phyloP scores from a whole-genome alignment of 2,329 filamentous ascomycete genomes.

The Arthroderma sp. region DNA sequence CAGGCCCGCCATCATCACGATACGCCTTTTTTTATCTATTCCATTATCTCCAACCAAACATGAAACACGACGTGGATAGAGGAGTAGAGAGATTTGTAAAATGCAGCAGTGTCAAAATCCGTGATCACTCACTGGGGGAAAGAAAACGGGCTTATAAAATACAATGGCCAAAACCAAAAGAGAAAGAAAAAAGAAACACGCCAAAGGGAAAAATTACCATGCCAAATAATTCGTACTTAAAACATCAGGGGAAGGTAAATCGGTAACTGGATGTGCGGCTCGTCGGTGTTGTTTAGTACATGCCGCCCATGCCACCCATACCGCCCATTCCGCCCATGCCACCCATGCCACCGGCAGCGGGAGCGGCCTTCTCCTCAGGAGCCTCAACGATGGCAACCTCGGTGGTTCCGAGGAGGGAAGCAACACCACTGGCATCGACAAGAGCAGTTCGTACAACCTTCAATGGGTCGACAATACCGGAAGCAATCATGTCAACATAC shows the following conservation, averaged over 20 bases:
- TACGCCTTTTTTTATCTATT: no score
- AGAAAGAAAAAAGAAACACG: conserved; percentile 1
- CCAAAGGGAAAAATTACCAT: conserved; percentile 1
- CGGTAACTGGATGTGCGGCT: conserved; percentile 3
- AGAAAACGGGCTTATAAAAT: background rate
- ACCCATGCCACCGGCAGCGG: conserved; percentile 34
- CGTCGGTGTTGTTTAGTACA: conserved; percentile 41
- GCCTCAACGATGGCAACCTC: conserved; percentile 97
- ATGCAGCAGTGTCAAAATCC: no score
- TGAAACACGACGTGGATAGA: no score
- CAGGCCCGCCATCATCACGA: no score
- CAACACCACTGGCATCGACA: conserved; percentile 87
- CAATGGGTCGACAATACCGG: conserved; percentile 96
- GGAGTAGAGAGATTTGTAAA: no score
- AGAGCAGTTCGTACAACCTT: conserved; percentile 98
- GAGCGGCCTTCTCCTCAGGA: conserved; percentile 71
- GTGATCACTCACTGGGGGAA: background rate
- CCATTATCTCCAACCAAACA: no score
- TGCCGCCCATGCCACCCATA: conserved; percentile 51
- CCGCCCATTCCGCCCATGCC: conserved; percentile 50
- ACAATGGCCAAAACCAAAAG: background rate
- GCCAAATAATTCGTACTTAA: conserved; percentile 5
- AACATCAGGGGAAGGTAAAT: conserved; percentile 8
- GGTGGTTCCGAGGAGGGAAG: conserved; percentile 90
- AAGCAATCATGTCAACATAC: conserved; percentile 95